phyloP scores from a whole-genome alignment of 176 grass and related monocot species.

The maize (Zea mays) region Zm-B73-REFERENCE-NAM-5.0 NC_050100.1:37940001-37940500 shows the following conservation, averaged over 20 bases:
- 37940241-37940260: not conserved
- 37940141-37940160: not conserved
- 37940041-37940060: slow-evolving; percentile 74
- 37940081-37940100: slow-evolving; percentile 55
- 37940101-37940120: slow-evolving; percentile 58
- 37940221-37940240: not conserved
- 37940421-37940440: slow-evolving; percentile 83
- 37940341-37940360: slow-evolving; percentile 79
- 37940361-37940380: slow-evolving; percentile 41
- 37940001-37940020: slow-evolving; percentile 52
- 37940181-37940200: slow-evolving; percentile 3
- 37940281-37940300: not conserved
- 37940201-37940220: not conserved
- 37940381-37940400: slow-evolving; percentile 52
- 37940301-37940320: slow-evolving; percentile 27
- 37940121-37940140: slow-evolving; percentile 51
- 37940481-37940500: slow-evolving; percentile 11
- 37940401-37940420: slow-evolving; percentile 65
- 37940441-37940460: slow-evolving; percentile 67
- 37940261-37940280: slow-evolving; percentile 19
- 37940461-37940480: slow-evolving; percentile 50
- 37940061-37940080: slow-evolving; percentile 44
- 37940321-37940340: slow-evolving; percentile 3
- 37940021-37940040: slow-evolving; percentile 48
- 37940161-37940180: not conserved